These are phyloP conservation scores for Yamadazyma epiphylla DNA, from an alignment of 1,139 yeast species.

Conservation along the genomic window DNA sequence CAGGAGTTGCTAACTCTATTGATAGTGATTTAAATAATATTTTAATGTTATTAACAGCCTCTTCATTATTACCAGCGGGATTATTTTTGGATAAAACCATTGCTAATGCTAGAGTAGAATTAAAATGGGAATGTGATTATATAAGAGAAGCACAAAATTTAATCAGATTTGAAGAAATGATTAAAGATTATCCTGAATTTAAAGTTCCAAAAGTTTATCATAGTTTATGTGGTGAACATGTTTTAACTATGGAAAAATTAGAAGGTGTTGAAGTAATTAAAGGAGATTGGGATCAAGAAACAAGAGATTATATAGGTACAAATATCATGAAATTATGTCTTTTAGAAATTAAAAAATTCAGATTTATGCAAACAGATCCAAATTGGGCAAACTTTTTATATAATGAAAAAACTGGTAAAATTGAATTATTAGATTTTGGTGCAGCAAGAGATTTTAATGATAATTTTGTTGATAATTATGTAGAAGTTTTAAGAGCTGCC, in stretches of 20 bases:
- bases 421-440: conserved; percentile 91
- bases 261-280: conserved; percentile 80
- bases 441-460: conserved; percentile 78
- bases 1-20: conserved; percentile 93
- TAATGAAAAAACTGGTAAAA: conserved; percentile 58
- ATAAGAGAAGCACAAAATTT: conserved; percentile 82
- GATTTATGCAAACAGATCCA: conserved; percentile 98
- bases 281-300: conserved; percentile 70
- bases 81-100: conserved; percentile 87
- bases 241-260: conserved; percentile 88
- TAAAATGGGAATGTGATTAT: conserved; percentile 98
- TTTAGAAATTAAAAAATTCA: conserved; percentile 76
- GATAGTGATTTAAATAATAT: conserved; percentile 91
- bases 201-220: conserved; percentile 80
- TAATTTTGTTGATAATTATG: conserved; percentile 66
- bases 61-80: conserved; percentile 85
- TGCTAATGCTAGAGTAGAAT: conserved; percentile 87
- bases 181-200: conserved; percentile 65
- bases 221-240: conserved; percentile 74
- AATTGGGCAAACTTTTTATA: conserved; percentile 97
- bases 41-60: conserved; percentile 77
- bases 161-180: conserved; percentile 60
- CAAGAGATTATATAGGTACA: conserved; percentile 78
- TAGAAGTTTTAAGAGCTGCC: conserved; percentile 73
- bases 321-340: conserved; percentile 85